Conservation (phyloP, 2,329 filamentous ascomycete species). For the Xylariaceae sp. region DNA sequence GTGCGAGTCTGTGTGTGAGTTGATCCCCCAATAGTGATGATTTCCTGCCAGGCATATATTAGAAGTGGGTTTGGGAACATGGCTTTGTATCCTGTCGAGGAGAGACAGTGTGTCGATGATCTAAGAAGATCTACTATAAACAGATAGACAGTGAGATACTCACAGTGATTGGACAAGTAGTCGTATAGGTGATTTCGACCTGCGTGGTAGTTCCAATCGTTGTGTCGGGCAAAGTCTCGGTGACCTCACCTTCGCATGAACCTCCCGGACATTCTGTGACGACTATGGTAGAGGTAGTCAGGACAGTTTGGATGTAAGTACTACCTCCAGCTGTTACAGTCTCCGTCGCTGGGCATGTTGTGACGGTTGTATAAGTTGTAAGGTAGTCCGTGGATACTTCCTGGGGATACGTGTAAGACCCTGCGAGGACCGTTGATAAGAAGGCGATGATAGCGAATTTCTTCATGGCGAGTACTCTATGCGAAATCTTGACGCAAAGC, state of each 20-base stretch:
- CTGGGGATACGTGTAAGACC: too few relatives aligned
- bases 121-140: too few relatives aligned
- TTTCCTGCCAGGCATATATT: constrained; percentile 11
- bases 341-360: constrained; percentile 45
- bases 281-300: constrained; percentile 43
- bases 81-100: too few relatives aligned
- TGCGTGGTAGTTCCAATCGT: constrained; percentile 35
- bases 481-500: too few relatives aligned
- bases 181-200: constrained; percentile 41
- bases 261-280: constrained; percentile 41
- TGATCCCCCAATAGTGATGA: constrained; percentile 16
- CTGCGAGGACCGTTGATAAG: too few relatives aligned
- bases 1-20: constrained; percentile 22
- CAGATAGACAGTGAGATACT: not conserved
- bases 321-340: constrained; percentile 40
- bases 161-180: constrained; percentile 26
- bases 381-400: not conserved
- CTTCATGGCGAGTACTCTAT: too few relatives aligned
- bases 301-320: constrained; percentile 42
- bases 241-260: constrained; percentile 31
- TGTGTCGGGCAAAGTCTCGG: constrained; percentile 37
- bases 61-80: not conserved
- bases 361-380: constrained; percentile 41
- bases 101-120: too few relatives aligned
- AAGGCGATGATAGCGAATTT: too few relatives aligned